phyloP scores from a whole-genome alignment of 352 stramenopile genomes.

The Elongisporangium undulatum region DNA sequence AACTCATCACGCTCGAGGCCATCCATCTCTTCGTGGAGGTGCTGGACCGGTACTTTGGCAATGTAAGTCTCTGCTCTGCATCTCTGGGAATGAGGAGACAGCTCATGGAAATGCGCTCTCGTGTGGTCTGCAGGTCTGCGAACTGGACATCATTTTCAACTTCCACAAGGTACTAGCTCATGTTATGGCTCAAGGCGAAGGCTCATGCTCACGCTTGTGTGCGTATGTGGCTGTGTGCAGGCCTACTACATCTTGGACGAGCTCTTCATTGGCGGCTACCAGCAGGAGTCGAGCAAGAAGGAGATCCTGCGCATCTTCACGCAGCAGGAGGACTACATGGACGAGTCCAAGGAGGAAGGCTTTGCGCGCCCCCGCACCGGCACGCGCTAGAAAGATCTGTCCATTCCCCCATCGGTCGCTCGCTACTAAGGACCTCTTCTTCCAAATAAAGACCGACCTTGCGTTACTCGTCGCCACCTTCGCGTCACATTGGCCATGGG shows the following conservation, averaged over 20 bases:
- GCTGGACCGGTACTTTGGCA: slow-evolving; percentile 97
- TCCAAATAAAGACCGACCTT: slow-evolving; percentile 2
- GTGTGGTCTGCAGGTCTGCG: slow-evolving; percentile 59
- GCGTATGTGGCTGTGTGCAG: slow-evolving; percentile 14
- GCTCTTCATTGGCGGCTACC: slow-evolving; percentile 97
- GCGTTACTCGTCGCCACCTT: slow-evolving; percentile 1
- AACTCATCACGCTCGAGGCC: slow-evolving; percentile 96
- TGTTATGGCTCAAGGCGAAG: too few relatives aligned
- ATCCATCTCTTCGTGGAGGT: slow-evolving; percentile 99
- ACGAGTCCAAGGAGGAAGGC: slow-evolving; percentile 85
- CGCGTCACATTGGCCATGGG: background rate
- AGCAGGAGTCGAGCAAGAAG: slow-evolving; percentile 95
- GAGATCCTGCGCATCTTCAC: slow-evolving; percentile 88
- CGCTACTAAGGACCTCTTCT: background rate
- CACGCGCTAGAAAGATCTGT: slow-evolving; percentile 36
- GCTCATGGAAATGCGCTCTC: slow-evolving; percentile 50
- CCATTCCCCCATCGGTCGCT: background rate
- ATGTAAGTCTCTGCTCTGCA: slow-evolving; percentile 38
- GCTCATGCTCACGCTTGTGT: background rate
- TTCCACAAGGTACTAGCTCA: slow-evolving; percentile 93
- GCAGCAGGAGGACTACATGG: slow-evolving; percentile 89
- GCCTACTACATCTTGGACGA: slow-evolving; percentile 99
- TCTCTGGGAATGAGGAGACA: background rate
- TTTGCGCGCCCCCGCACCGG: slow-evolving; percentile 60
- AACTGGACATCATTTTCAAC: slow-evolving; percentile 99